Percentiles rank a stretch among this genome's conserved stretches.
Conservation (phyloP, 2,329 filamentous ascomycete genomes). For the Xylaria multiplex region DNA sequence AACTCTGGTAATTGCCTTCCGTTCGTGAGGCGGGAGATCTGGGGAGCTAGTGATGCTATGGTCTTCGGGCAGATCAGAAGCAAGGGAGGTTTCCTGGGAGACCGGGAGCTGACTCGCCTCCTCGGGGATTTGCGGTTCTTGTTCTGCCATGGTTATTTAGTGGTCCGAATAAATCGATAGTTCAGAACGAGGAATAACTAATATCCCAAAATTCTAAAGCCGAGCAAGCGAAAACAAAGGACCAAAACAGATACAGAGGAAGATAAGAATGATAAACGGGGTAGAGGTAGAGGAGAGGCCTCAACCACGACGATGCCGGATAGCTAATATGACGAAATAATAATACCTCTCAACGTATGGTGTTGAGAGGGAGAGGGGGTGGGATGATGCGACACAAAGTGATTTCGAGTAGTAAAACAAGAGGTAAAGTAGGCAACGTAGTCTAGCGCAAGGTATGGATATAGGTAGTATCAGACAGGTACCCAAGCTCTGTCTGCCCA, state of each 20-base stretch:
- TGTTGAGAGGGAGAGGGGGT: background rate
- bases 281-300: background rate
- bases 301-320: background rate
- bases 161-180: background rate
- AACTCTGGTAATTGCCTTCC: constrained; percentile 48
- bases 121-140: constrained; percentile 19
- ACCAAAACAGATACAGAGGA: background rate
- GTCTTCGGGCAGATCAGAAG: constrained; percentile 26
- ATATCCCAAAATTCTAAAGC: background rate
- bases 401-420: background rate
- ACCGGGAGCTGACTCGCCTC: constrained; percentile 15
- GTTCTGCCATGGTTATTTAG: constrained; percentile 45
- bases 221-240: background rate
- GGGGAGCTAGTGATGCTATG: constrained; percentile 23
- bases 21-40: constrained; percentile 50
- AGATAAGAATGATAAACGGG: background rate
- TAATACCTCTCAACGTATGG: background rate
- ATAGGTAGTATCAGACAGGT: too few species aligned
- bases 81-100: constrained; percentile 34
- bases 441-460: too few species aligned
- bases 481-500: too few species aligned
- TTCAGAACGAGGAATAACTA: background rate
- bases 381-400: background rate
- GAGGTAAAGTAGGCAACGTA: too few species aligned
- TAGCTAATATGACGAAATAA: background rate